phyloP scores from a whole-genome alignment of 768 basidiomycete species.

The Termitomyces sp. region DNA sequence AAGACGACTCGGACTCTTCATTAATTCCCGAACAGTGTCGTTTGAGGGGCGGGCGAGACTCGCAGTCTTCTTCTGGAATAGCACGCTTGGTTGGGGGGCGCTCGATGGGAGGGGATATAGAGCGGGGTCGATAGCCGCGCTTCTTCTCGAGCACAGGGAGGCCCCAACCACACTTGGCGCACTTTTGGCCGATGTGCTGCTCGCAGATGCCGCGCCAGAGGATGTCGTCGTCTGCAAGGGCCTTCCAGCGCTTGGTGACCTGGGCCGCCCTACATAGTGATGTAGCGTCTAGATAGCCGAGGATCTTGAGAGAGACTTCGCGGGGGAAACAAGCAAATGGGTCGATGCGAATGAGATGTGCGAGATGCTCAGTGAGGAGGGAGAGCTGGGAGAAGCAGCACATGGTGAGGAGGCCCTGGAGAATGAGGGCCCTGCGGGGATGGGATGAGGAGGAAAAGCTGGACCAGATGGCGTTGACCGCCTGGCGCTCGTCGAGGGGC shows the following conservation, averaged over 20 bases:
- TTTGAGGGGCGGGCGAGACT: constrained; percentile 37
- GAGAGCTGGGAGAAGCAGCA: constrained; percentile 99
- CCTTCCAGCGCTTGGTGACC: constrained; percentile 79
- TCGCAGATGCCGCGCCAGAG: constrained; percentile 97
- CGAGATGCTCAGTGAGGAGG: constrained; percentile 87
- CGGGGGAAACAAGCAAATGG: constrained; percentile 88
- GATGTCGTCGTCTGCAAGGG: constrained; percentile 89
- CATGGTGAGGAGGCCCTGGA: constrained; percentile 97
- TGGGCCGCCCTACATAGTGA: constrained; percentile 93
- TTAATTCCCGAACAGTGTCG: constrained; percentile 37
- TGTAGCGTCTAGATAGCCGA: constrained; percentile 86
- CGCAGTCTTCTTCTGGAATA: constrained; percentile 27
- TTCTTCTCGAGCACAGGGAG: constrained; percentile 84
- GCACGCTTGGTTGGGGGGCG: constrained; percentile 30
- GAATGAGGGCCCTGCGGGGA: constrained; percentile 85
- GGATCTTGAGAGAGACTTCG: constrained; percentile 83
- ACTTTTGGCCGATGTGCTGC: constrained; percentile 97
- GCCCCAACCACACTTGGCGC: constrained; percentile 96
- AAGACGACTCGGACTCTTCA: constrained; percentile 8
- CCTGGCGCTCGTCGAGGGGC: constrained; percentile 78
- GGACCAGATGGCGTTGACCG: constrained; percentile 92
- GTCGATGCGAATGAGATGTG: constrained; percentile 91
- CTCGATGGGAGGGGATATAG: constrained; percentile 14
- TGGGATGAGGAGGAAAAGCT: constrained; percentile 95
- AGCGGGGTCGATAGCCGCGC: constrained; percentile 38